These are phyloP conservation scores for Chlamydomonas eustigma DNA, from an alignment of 139 green algal species.

Conservation along the genomic window DNA sequence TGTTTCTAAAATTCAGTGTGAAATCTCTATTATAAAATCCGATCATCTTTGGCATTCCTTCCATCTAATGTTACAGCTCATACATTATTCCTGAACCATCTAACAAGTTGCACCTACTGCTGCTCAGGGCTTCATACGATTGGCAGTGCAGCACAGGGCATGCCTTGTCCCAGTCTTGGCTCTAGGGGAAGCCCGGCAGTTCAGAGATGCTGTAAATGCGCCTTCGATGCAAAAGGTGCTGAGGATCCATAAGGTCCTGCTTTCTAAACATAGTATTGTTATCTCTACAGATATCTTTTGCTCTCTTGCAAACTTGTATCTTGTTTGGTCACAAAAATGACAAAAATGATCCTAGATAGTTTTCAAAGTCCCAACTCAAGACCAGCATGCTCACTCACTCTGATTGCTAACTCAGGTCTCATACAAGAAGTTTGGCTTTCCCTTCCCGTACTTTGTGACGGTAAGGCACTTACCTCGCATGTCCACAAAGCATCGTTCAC, in stretches of 20 bases:
- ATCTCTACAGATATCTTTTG: neutral
- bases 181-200: slow-evolving; percentile 65
- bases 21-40: too few relatives aligned
- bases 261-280: neutral
- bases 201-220: slow-evolving; percentile 41
- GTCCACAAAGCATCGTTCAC: neutral
- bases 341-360: neutral
- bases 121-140: slow-evolving; percentile 53
- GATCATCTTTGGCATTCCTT: too few relatives aligned
- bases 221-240: slow-evolving; percentile 49
- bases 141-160: slow-evolving; percentile 73
- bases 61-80: too few relatives aligned
- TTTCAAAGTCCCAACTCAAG: neutral
- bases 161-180: slow-evolving; percentile 73
- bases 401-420: slow-evolving; percentile 31
- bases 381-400: neutral
- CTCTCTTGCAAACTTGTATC: neutral
- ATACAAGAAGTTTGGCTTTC: slow-evolving; percentile 79
- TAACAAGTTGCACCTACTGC: neutral
- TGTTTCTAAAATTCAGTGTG: too few relatives aligned
- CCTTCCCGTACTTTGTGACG: slow-evolving; percentile 64
- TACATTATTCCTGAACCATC: too few relatives aligned
- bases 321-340: neutral
- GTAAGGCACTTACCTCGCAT: neutral
- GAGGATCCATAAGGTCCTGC: neutral